Evolutionary conservation across 352 stramenopile species (phyloP).

Genomic region (Globisporangium rhizosaccharum): DNA sequence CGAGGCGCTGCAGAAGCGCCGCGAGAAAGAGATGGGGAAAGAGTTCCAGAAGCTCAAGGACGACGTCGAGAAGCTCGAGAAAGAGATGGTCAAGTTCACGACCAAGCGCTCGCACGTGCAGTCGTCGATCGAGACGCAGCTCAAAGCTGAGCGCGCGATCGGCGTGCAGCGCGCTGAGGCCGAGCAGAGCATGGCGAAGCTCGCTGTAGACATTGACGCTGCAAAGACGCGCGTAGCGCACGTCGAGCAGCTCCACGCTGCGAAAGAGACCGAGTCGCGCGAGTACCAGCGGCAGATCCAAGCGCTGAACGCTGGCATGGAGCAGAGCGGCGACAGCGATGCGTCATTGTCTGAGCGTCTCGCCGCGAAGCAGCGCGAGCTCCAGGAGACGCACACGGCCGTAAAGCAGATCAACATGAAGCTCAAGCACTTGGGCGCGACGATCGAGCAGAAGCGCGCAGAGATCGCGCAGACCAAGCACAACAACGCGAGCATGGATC

Average conservation of each 20-base stretch:
- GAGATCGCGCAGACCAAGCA: constrained; percentile 66
- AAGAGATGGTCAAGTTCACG: constrained; percentile 79
- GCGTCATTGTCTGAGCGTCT: constrained; percentile 75
- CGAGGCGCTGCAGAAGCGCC: constrained; percentile 59
- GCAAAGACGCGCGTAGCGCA: constrained; percentile 57
- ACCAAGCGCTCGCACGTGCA: constrained; percentile 79
- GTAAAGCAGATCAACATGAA: constrained; percentile 92
- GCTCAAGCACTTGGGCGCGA: constrained; percentile 90
- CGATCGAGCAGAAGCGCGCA: constrained; percentile 65
- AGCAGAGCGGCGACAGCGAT: constrained; percentile 64
- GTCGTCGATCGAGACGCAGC: constrained; percentile 60
- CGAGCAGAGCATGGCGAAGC: constrained; percentile 64
- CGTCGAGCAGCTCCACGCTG: constrained; percentile 35
- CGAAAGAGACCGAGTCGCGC: constrained; percentile 60
- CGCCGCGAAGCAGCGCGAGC: constrained; percentile 68
- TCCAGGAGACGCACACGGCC: constrained; percentile 72
- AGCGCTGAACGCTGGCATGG: constrained; percentile 82
- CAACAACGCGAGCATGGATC: constrained; percentile 72
- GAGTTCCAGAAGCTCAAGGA: constrained; percentile 81
- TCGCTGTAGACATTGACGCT: constrained; percentile 82
- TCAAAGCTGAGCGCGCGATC: constrained; percentile 52
- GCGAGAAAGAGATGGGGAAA: constrained; percentile 82
- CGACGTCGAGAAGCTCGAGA: constrained; percentile 71
- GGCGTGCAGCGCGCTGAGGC: constrained; percentile 74
- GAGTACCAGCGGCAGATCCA: constrained; percentile 84